Evolutionary conservation across 148 eudicot genomes (phyloP), one percentile per base, ranked within the genome.

Genomic region (Persicaria tinctoria): DNA sequence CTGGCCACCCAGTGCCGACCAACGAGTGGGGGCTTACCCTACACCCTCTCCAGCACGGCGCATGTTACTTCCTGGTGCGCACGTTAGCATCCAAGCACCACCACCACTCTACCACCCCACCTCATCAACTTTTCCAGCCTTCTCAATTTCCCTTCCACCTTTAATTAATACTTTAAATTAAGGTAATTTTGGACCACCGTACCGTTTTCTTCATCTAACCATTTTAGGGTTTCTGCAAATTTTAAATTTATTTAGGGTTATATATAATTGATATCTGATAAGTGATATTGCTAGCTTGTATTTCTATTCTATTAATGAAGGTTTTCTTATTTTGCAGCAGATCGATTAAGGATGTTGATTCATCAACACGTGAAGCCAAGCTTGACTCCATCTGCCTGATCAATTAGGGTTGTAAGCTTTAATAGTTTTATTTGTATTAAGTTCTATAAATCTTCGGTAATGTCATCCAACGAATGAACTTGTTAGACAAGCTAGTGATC

Each of bases 21-120:
- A 85, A 90, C 32, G 92, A 86, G 49, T 95, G 98, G 93, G 98
- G 98, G 13, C 80, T 90, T 59, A 92, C 98, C 0, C 73, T 87
- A 4, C 85, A 90, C 59, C 85, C 93, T 1, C 96, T 95, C 55
- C 96, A 86, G 68, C 90, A 92, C 46, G 93, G 93, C 38, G 92
- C 89, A 0, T 86, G 82, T 73, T 95, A 95, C 75, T 95, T 89
- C 73, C 81, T 95, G 50, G 76, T 85, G 46, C 89, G 91, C 54
- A 68, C 87, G 7, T 68, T 79, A 51, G 71, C 87, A 5, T 17
- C 54, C 11, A 50, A 23, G 55, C 51, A 48, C 16, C 74, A 46
- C 23, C 17, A 8, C 51, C 13, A 20, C 66, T 17, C 7, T n/a
- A 11, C 20, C 3, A 2, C 66, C 51, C 6, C 27, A 12, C 23